phyloP scores from a whole-genome alignment of 257 asterid species.

The Salvia hispanica region DNA sequence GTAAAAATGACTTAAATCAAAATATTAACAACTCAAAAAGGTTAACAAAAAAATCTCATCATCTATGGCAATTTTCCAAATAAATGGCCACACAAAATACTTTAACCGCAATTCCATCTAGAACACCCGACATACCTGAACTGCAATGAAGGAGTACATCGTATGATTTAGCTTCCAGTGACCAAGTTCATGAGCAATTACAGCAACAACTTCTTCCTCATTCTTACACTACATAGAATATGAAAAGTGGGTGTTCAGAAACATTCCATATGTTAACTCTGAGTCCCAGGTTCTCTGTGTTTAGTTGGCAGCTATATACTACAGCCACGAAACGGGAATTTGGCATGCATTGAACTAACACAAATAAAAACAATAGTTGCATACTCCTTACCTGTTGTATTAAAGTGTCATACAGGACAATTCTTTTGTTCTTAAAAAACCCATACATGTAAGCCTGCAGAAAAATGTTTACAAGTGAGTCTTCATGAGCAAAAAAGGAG shows the following conservation, averaged over 20 bases:
- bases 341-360: neutral
- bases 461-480: constrained; percentile 27
- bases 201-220: constrained; percentile 97
- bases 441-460: constrained; percentile 99
- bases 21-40: neutral
- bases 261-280: neutral
- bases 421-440: constrained; percentile 88
- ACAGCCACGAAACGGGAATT: neutral
- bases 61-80: constrained; percentile 7
- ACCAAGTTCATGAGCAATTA: constrained; percentile 97
- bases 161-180: constrained; percentile 99
- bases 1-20: constrained; percentile 10
- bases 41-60: constrained; percentile 5
- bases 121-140: constrained; percentile 67
- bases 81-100: constrained; percentile 6
- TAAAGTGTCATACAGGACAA: constrained; percentile 94
- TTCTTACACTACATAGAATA: constrained; percentile 74
- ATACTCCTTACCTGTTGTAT: constrained; percentile 80
- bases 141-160: constrained; percentile 81
- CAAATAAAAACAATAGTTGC: constrained; percentile 21
- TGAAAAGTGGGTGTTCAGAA: constrained; percentile 15
- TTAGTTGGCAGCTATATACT: neutral
- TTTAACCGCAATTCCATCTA: constrained; percentile 2
- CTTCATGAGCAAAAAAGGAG: constrained; percentile 13
- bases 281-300: neutral